phyloP scores from a whole-genome alignment of 2,329 filamentous ascomycete genomes.

The Whalleya microplaca region DNA sequence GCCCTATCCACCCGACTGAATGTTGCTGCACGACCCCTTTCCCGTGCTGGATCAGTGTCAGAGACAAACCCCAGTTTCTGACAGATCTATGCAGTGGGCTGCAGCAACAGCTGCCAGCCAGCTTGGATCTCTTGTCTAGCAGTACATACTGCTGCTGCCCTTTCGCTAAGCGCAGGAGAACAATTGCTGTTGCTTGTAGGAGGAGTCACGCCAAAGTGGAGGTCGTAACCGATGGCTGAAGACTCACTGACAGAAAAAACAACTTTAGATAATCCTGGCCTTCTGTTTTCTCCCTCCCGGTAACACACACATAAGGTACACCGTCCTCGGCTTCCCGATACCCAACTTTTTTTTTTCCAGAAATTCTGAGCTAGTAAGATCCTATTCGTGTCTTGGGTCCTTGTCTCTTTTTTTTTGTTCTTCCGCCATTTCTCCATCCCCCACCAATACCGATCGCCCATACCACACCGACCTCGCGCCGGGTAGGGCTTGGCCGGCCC shows the following conservation, averaged over 20 bases:
- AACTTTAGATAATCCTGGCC: background rate
- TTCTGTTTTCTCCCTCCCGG: slow-evolving; percentile 1
- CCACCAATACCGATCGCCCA: slow-evolving; percentile 1
- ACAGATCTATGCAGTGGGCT: slow-evolving; percentile 29
- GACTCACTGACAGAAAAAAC: background rate
- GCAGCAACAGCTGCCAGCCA: slow-evolving; percentile 8
- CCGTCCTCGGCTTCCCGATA: slow-evolving; percentile 4
- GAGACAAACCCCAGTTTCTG: slow-evolving; percentile 36
- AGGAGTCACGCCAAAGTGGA: background rate
- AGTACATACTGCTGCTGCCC: background rate
- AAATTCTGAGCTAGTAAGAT: slow-evolving; percentile 12
- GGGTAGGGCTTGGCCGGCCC: slow-evolving; percentile 3
- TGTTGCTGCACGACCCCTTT: slow-evolving; percentile 31
- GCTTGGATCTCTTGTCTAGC: background rate
- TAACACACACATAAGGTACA: slow-evolving; percentile 14
- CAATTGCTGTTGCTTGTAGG: background rate
- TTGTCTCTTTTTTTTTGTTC: slow-evolving; percentile 6
- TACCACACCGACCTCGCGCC: background rate
- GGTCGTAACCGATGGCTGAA: background rate
- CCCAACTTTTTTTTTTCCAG: slow-evolving; percentile 18
- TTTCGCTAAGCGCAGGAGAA: background rate
- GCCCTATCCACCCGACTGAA: slow-evolving; percentile 32
- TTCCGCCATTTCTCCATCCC: slow-evolving; percentile 1
- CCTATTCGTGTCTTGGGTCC: slow-evolving; percentile 11
- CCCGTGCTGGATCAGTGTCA: slow-evolving; percentile 27